Percentiles rank a stretch among this genome's conserved stretches.
phyloP scores from a whole-genome alignment of 768 basidiomycete genomes.

The Amanita fuliginea region DNA sequence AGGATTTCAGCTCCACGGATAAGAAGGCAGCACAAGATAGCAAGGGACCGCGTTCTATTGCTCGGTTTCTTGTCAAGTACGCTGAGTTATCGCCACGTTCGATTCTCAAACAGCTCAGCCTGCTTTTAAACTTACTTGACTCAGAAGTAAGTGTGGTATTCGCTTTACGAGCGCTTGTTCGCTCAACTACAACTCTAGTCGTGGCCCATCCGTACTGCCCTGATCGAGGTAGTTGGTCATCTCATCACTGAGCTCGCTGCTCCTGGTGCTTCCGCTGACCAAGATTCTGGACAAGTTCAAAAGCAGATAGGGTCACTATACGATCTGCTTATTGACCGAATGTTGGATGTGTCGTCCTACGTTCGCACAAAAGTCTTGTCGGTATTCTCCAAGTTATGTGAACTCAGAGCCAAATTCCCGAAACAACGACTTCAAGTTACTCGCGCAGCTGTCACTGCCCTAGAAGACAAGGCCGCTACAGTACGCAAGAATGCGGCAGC shows the following conservation, averaged over 20 bases:
- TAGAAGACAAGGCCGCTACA: slow-evolving; percentile 83
- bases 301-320: slow-evolving; percentile 77
- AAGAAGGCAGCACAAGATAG: slow-evolving; percentile 49
- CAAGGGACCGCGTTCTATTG: slow-evolving; percentile 81
- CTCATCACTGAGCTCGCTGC: slow-evolving; percentile 74
- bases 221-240: slow-evolving; percentile 82
- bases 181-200: slow-evolving; percentile 36
- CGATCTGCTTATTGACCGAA: slow-evolving; percentile 77
- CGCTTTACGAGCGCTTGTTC: background rate
- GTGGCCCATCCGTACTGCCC: slow-evolving; percentile 92
- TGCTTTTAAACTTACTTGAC: slow-evolving; percentile 79
- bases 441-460: slow-evolving; percentile 59
- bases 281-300: slow-evolving; percentile 36
- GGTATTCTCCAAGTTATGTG: slow-evolving; percentile 65
- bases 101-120: slow-evolving; percentile 81
- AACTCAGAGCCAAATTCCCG: slow-evolving; percentile 73
- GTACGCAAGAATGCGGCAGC: slow-evolving; percentile 82
- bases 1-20: slow-evolving; percentile 40
- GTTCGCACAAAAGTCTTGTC: slow-evolving; percentile 83
- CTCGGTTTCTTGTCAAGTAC: slow-evolving; percentile 71
- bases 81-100: slow-evolving; percentile 71
- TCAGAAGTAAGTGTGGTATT: slow-evolving; percentile 56
- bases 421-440: slow-evolving; percentile 75
- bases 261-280: slow-evolving; percentile 35
- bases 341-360: slow-evolving; percentile 80